These are phyloP conservation scores for Osmanthus fragrans DNA, from an alignment of 257 asterid species.

Conservation along the genomic window DNA sequence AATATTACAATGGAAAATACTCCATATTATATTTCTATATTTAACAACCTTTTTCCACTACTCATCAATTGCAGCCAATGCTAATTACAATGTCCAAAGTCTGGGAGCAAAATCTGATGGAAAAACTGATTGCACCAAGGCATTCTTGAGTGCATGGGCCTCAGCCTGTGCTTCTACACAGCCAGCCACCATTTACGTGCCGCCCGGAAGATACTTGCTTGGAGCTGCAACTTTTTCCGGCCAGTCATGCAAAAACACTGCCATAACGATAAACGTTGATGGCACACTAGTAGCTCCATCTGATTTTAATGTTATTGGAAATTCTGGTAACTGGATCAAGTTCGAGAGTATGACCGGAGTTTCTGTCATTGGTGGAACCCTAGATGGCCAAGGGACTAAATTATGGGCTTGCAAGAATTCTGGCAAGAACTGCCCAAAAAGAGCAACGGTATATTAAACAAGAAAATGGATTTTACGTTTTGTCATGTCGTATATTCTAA, in stretches of 20 bases:
- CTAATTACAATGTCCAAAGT: conserved; percentile 37
- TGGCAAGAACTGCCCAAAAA: neutral
- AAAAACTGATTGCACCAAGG: conserved; percentile 40
- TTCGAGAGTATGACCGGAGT: no score
- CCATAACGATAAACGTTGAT: conserved; percentile 40
- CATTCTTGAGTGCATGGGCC: conserved; percentile 52
- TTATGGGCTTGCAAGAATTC: no score
- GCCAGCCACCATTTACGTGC: conserved; percentile 46
- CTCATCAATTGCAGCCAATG: conserved; percentile 27
- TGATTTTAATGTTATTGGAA: conserved; percentile 26
- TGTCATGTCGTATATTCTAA: no score
- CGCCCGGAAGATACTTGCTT: neutral
- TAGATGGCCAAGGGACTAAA: no score
- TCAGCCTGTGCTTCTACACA: conserved; percentile 46
- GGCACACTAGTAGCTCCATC: conserved; percentile 65
- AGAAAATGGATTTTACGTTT: no score
- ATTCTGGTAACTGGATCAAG: no score
- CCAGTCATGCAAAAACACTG: conserved; percentile 40
- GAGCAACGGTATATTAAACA: conserved; percentile 31
- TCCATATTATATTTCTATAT: no score
- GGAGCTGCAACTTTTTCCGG: conserved; percentile 34
- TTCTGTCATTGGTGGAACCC: no score
- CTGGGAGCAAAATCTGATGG: conserved; percentile 55
- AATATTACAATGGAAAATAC: no score
- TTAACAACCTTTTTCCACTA: conserved; percentile 17